Percentiles rank a stretch among this genome's conserved stretches.
phyloP scores from a whole-genome alignment of 192 early-diverging fungal genomes.

The Rhizoclosmatium globosum region DNA sequence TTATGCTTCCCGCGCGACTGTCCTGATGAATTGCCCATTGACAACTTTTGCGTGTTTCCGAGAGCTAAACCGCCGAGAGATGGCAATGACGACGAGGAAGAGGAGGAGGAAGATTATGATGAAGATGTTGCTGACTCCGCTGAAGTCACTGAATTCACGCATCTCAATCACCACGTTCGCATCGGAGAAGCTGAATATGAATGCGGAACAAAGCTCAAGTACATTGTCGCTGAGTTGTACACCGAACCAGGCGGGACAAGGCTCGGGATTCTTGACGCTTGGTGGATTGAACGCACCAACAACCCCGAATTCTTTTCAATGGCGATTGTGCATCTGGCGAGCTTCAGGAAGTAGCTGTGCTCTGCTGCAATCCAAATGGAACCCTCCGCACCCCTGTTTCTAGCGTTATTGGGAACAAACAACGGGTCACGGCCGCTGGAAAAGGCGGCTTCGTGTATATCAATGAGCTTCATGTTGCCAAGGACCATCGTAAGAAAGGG shows the following conservation, averaged over 20 bases:
- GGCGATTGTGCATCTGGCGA: background rate
- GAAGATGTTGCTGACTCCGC: no score
- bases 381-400: background rate
- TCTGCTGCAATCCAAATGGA: background rate
- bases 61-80: no score
- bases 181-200: constrained; percentile 1
- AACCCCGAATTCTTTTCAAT: background rate
- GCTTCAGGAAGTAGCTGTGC: background rate
- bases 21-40: no score
- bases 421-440: background rate
- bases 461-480: background rate
- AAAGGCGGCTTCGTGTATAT: background rate
- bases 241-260: background rate
- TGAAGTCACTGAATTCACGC: no score
- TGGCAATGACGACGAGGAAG: no score
- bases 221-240: background rate
- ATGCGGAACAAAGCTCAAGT: background rate
- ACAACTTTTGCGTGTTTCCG: no score
- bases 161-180: no score
- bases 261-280: background rate
- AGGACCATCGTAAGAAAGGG: background rate
- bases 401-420: background rate
- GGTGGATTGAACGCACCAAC: background rate
- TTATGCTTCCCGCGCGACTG: no score
- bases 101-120: no score